A percentile compares a stretch with the other conserved stretches of the same genome.
Evolutionary conservation across 2,329 filamentous ascomycete genomes (phyloP).

Genomic region (Paraconiothyrium brasiliense): DNA sequence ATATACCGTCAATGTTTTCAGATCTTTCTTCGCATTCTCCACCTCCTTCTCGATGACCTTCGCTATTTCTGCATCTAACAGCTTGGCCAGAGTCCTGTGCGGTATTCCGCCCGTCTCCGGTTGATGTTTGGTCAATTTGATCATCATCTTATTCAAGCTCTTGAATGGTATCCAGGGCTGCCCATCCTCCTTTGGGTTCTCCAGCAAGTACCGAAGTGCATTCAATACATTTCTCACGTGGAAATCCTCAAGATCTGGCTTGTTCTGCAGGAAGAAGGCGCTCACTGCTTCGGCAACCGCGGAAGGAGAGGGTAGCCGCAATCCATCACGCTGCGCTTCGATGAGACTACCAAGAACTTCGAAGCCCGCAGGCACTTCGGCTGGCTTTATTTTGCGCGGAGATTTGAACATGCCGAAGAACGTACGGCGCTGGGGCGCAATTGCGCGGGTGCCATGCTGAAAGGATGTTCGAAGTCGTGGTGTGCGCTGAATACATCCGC

Average conservation of each 20-base stretch:
- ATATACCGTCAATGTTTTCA: not conserved
- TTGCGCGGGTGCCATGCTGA: slow-evolving; percentile 31
- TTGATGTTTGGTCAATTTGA: slow-evolving; percentile 30
- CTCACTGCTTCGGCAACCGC: slow-evolving; percentile 68
- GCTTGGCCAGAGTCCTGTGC: slow-evolving; percentile 53
- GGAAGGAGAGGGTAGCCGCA: slow-evolving; percentile 70
- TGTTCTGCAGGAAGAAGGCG: slow-evolving; percentile 38
- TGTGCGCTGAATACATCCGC: slow-evolving; percentile 54
- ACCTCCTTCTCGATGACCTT: slow-evolving; percentile 15
- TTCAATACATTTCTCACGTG: slow-evolving; percentile 65
- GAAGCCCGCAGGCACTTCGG: slow-evolving; percentile 75
- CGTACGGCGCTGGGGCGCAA: slow-evolving; percentile 58
- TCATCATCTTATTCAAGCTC: slow-evolving; percentile 29
- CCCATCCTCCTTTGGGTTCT: slow-evolving; percentile 32
- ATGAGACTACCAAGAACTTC: slow-evolving; percentile 75
- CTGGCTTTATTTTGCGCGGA: slow-evolving; percentile 66
- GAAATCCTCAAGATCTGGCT: slow-evolving; percentile 38
- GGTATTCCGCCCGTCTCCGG: slow-evolving; percentile 50
- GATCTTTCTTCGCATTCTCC: not conserved
- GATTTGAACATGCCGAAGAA: slow-evolving; percentile 73
- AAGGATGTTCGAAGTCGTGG: slow-evolving; percentile 31
- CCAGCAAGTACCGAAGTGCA: slow-evolving; percentile 70
- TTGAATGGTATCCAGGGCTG: slow-evolving; percentile 42
- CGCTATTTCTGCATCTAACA: slow-evolving; percentile 42
- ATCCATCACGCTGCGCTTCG: slow-evolving; percentile 68